Base-by-base conservation (phyloP, 2,329 filamentous ascomycete species). In the Seiridium cupressi region DNA sequence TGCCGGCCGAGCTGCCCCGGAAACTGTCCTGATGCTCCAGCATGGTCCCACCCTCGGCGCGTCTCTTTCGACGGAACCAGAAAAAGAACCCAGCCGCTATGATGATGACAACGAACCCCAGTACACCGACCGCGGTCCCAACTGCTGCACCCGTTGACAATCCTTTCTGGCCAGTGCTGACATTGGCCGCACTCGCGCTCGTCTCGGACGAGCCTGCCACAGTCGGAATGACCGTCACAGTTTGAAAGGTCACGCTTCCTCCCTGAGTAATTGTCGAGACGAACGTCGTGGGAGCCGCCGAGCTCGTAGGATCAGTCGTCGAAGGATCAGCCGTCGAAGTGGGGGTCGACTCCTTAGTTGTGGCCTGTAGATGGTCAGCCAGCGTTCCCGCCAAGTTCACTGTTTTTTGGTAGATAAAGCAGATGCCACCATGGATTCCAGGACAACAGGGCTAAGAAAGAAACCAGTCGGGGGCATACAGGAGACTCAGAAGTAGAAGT, bases 181-280 rank as follows among this genome's bases (percentile, higher is more conserved):
- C 42, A 4, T 54, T 62, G 2, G 54, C 51, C 2, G 64, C 44
- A 34, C 56, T 59, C 40, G 42, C 42, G 32, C 44, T 55, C 3
- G 47, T 10, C 3, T 44, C 44, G 6, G 69, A 59, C 51, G 65
- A 69, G 3, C 70, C 66, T 40, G 69, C 69, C 35, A 66, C 63
- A 1, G 79, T 79, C 0, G 84, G 82, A 5, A 76, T 76, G 13
- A 84, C 77, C 1, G 82, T 86, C 3, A 88, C 79, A 1, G 84
- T 88, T 60, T 77, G 62, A 10, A 70, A 58, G 46, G 63, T 79
- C 31, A 86, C 73, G 4, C 74, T 79, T 18, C 84, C 84, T 8
- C 77, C 80, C 5, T 78, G 76, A 0, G 84, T 88, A 8, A 88
- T 78, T 0, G 85, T 88, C 66, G 73, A 76, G 10, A 67, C 66